Conservation (phyloP, 805 yeast species). For the Ascoidea asiatica region DNA sequence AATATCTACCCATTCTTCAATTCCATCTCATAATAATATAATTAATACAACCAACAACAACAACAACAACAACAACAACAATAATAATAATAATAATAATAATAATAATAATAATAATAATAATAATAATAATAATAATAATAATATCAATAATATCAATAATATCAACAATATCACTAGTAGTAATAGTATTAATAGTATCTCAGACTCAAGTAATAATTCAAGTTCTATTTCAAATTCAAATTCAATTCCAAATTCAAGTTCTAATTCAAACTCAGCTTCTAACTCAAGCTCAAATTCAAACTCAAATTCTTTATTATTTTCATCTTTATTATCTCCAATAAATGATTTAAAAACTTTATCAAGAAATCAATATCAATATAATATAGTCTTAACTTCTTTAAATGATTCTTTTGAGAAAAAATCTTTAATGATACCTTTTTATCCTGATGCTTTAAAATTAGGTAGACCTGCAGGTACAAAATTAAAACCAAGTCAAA, state of each 20-base stretch:
- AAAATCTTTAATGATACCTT: constrained; percentile 70
- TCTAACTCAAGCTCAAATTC: too few relatives aligned
- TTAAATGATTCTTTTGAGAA: constrained; percentile 72
- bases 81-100: background rate
- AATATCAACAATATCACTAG: background rate
- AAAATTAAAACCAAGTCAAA: constrained; percentile 37
- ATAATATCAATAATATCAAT: background rate
- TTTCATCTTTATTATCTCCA: background rate
- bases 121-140: background rate
- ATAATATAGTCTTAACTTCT: constrained; percentile 60
- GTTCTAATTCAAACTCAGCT: too few relatives aligned
- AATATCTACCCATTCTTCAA: background rate
- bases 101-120: background rate
- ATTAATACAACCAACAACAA: background rate
- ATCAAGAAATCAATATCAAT: constrained; percentile 14
- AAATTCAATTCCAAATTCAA: background rate
- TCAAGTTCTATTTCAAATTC: too few relatives aligned
- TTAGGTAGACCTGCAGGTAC: constrained; percentile 80
- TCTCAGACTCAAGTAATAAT: background rate
- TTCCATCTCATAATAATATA: background rate
- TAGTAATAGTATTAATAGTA: background rate
- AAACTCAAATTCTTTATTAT: background rate
- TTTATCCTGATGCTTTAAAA: constrained; percentile 68
- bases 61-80: background rate
- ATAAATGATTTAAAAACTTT: constrained; percentile 3